Evolutionary conservation across 2,329 filamentous ascomycete species (phyloP).

Genomic region (Cladophialophora psammophila): DNA sequence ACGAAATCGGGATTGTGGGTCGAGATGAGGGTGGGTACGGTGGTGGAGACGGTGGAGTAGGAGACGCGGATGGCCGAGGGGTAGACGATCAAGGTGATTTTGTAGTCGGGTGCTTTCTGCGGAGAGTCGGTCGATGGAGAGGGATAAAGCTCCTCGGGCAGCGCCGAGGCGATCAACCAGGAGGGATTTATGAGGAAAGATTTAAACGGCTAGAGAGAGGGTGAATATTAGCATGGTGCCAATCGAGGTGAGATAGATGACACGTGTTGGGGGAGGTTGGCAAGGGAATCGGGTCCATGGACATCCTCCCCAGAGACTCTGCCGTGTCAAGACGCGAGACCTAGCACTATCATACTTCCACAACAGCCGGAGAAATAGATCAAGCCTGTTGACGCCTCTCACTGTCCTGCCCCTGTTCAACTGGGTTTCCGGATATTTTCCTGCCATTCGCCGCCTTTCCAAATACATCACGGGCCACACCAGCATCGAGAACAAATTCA

Average conservation of each 20-base stretch:
- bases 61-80: constrained; percentile 72
- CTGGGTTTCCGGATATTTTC: not conserved
- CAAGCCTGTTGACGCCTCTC: not conserved
- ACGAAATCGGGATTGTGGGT: constrained; percentile 66
- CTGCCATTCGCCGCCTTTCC: not conserved
- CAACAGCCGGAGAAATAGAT: not conserved
- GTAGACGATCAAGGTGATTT: constrained; percentile 69
- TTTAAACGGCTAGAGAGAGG: constrained; percentile 71
- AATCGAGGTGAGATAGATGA: not conserved
- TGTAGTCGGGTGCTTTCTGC: constrained; percentile 29
- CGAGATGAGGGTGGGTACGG: constrained; percentile 70
- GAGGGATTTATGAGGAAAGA: constrained; percentile 78
- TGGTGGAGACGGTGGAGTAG: constrained; percentile 70
- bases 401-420: not conserved
- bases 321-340: not conserved
- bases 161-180: constrained; percentile 74
- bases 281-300: not conserved
- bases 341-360: not conserved
- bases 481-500: not conserved
- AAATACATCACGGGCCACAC: no score
- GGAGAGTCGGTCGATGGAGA: constrained; percentile 48
- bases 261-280: not conserved
- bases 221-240: constrained; percentile 10
- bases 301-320: not conserved
- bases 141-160: constrained; percentile 69